Evolutionary conservation across 352 stramenopile genomes (phyloP), one percentile per base, ranked within the genome.

Genomic region (Phytophthora sansomeana): DNA sequence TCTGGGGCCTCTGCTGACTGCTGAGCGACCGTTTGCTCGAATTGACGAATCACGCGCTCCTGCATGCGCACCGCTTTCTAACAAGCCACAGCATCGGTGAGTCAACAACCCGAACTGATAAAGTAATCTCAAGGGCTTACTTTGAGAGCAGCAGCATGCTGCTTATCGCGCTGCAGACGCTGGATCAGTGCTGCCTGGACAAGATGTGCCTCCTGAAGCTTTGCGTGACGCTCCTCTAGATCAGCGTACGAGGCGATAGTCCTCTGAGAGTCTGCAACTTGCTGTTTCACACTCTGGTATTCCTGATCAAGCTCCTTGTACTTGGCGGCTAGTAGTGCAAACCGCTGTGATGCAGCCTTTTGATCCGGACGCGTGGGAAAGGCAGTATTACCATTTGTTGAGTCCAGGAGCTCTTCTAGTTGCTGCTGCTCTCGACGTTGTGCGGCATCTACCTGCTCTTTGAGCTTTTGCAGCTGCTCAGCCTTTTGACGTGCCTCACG

Each of bases 31-130:
- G 88, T 63, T 35, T 83, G 76, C 60, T 96, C 86, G 24, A 96
- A 86, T 65, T 92, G 87, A 16, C 60, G 69, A 30, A 94, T 92
- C n/a, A 96, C 87, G 28, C 79, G 83, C 52, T 96, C 87, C 58
- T 96, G 87, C 53, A 92, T 77, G 0, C 73, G 78, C 11, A 96
- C 76, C 5, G 83, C 80, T 71, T 84, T 74, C 85, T 94, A 58
- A 26, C 35, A 68, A 59, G 24, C 9, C 41, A 63, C 19, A 35
- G 19, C n/a, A 4, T 14, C 8, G 38, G 57, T 67, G 58, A 67
- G 58, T 48, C 26, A 28, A 55, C 14, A 39, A 46, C 11, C 11
- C 28, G 19, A 1, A 4, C 50, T 6, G 38, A 44, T 11, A n/a
- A 42, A 19, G 32, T 26, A 6, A 7, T 28, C 9, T 16, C 26